Evolutionary conservation across 2,329 filamentous ascomycete genomes (phyloP).

Genomic region (Cladophialophora immunda): DNA sequence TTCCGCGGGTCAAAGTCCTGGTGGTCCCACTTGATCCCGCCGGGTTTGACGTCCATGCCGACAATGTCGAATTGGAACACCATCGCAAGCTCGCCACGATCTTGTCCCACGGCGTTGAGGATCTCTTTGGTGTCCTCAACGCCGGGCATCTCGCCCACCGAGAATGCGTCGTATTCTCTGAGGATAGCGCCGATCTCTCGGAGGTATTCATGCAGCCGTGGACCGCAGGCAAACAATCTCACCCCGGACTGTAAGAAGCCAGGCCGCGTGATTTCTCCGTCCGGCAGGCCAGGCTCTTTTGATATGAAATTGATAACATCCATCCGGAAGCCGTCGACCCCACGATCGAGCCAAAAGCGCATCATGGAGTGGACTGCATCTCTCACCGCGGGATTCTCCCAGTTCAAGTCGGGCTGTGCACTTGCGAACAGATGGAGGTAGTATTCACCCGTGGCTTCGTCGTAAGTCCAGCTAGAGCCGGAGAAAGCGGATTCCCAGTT

Average conservation of each 20-base stretch:
- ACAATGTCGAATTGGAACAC: constrained; percentile 53
- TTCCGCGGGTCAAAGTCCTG: constrained; percentile 57
- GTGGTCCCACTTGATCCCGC: constrained; percentile 54
- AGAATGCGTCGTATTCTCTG: constrained; percentile 49
- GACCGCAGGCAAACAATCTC: constrained; percentile 47
- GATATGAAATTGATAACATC: constrained; percentile 79
- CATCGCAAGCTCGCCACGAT: constrained; percentile 50
- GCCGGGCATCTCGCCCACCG: constrained; percentile 52
- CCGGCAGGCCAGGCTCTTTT: constrained; percentile 64
- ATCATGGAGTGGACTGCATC: constrained; percentile 76
- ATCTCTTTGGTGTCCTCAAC: constrained; percentile 46
- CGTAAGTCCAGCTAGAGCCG: constrained; percentile 64
- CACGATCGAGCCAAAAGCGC: constrained; percentile 80
- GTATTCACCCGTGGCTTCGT: constrained; percentile 75
- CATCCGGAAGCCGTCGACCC: constrained; percentile 76
- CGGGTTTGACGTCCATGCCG: constrained; percentile 41
- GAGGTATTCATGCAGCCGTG: constrained; percentile 49
- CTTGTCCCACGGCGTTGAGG: constrained; percentile 47
- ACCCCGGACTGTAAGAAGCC: constrained; percentile 60
- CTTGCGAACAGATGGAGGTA: constrained; percentile 79
- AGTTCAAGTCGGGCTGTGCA: constrained; percentile 86
- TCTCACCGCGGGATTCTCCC: constrained; percentile 74
- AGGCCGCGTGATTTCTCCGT: constrained; percentile 54
- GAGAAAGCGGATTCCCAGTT: constrained; percentile 68
- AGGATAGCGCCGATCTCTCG: constrained; percentile 49